A percentile compares a stretch with the other conserved stretches of the same genome.
Conservation (phyloP, 768 basidiomycete species). For the Suillus lakei region DNA sequence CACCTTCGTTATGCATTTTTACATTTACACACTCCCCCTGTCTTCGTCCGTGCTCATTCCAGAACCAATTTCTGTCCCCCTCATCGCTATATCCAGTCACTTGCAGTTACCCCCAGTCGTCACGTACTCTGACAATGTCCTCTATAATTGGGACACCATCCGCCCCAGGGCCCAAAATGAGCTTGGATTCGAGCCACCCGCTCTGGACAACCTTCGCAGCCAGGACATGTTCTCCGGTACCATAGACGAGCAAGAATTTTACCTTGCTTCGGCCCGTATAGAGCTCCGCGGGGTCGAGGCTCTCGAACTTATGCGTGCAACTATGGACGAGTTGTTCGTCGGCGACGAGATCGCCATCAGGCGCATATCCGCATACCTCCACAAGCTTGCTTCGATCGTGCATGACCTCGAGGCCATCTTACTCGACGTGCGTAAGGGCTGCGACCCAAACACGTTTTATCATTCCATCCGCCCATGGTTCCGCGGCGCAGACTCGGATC, state of each 20-base stretch:
- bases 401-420: slow-evolving; percentile 65
- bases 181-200: slow-evolving; percentile 29
- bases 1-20: slow-evolving; percentile 76
- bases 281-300: slow-evolving; percentile 86
- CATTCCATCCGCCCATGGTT: slow-evolving; percentile 81
- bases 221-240: slow-evolving; percentile 79
- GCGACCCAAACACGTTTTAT: slow-evolving; percentile 77
- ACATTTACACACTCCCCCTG: slow-evolving; percentile 67
- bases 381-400: slow-evolving; percentile 65
- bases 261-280: slow-evolving; percentile 82
- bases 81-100: slow-evolving; percentile 67
- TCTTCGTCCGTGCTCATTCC: slow-evolving; percentile 67
- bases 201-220: slow-evolving; percentile 63
- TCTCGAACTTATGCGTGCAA: slow-evolving; percentile 82
- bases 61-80: slow-evolving; percentile 69
- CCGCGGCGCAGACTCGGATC: slow-evolving; percentile 65
- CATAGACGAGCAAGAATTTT: slow-evolving; percentile 85
- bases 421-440: slow-evolving; percentile 65
- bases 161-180: slow-evolving; percentile 36
- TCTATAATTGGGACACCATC: slow-evolving; percentile 76
- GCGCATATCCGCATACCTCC: slow-evolving; percentile 69
- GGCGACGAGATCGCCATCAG: slow-evolving; percentile 65
- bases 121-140: slow-evolving; percentile 90
- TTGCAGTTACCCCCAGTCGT: slow-evolving; percentile 86
- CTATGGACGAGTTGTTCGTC: slow-evolving; percentile 89